phyloP scores from a whole-genome alignment of 2,329 filamentous ascomycete species.

The Acrodontium crateriforme region DNA sequence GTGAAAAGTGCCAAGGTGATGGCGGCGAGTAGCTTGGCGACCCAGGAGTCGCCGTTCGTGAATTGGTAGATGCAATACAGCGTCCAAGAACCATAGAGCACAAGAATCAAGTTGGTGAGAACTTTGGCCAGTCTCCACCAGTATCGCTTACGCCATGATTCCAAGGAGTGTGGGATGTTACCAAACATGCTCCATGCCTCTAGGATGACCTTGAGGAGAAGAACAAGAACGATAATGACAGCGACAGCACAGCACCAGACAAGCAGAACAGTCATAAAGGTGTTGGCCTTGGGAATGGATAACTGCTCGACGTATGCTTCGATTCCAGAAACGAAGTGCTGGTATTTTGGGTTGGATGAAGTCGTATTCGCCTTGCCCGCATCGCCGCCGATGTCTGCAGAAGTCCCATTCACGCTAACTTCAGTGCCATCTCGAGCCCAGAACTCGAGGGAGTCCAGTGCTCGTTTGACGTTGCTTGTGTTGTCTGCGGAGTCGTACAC shows the following conservation, averaged over 20 bases:
- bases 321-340: slow-evolving; percentile 56
- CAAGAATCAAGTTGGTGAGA: slow-evolving; percentile 76
- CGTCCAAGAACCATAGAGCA: slow-evolving; percentile 91
- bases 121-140: slow-evolving; percentile 85
- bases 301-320: slow-evolving; percentile 73
- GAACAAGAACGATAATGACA: slow-evolving; percentile 68
- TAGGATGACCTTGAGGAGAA: slow-evolving; percentile 81
- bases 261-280: slow-evolving; percentile 89
- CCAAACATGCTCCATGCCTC: slow-evolving; percentile 86
- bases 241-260: slow-evolving; percentile 79
- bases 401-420: slow-evolving; percentile 29
- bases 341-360: slow-evolving; percentile 29
- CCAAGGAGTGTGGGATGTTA: slow-evolving; percentile 64
- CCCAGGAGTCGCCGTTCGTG: slow-evolving; percentile 86
- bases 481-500: slow-evolving; percentile 46
- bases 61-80: slow-evolving; percentile 96
- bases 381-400: slow-evolving; percentile 15
- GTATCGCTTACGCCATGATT: slow-evolving; percentile 86
- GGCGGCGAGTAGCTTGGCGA: slow-evolving; percentile 68
- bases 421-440: slow-evolving; percentile 20
- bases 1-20: slow-evolving; percentile 74
- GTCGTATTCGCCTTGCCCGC: slow-evolving; percentile 7
- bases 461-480: slow-evolving; percentile 11
- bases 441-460: slow-evolving; percentile 13
- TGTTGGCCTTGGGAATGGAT: slow-evolving; percentile 73